phyloP scores from a whole-genome alignment of 148 eudicot genomes.

The Rhododendron ferrugineum region DNA sequence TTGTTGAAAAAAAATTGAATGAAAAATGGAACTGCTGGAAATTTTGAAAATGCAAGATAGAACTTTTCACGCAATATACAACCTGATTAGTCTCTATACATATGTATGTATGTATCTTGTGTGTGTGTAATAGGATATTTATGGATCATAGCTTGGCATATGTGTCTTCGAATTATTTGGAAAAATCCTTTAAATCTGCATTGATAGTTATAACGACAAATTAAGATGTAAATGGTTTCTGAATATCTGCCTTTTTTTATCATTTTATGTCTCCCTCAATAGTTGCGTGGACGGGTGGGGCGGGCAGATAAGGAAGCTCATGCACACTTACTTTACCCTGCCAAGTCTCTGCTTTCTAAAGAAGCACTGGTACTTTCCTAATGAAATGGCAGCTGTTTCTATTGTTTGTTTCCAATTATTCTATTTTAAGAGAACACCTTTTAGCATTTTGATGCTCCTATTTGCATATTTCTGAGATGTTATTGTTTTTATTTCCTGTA shows the following conservation, averaged over 20 bases:
- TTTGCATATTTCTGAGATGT: background rate
- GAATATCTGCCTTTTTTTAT: constrained; percentile 1
- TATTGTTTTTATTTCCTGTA: background rate
- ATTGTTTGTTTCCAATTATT: background rate
- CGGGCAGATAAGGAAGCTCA: constrained; percentile 97
- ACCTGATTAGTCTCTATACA: background rate
- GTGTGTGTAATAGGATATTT: background rate
- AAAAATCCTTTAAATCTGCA: background rate
- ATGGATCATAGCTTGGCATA: background rate
- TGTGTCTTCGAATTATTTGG: background rate
- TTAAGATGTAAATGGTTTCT: background rate
- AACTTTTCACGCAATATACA: background rate
- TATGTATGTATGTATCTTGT: too few species aligned
- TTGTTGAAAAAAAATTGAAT: background rate
- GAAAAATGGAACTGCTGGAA: background rate
- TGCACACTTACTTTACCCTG: constrained; percentile 82
- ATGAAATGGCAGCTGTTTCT: constrained; percentile 2
- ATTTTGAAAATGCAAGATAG: background rate
- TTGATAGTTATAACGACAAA: constrained; percentile 3
- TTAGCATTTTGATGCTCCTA: background rate
- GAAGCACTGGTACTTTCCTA: constrained; percentile 58
- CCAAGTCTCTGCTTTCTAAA: constrained; percentile 79
- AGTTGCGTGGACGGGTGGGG: constrained; percentile 98
- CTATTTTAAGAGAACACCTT: background rate
- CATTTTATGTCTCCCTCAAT: constrained; percentile 3